These are phyloP conservation scores for Kluyveromyces nonfermentans DNA, from an alignment of 805 yeast species.

Conservation along the genomic window DNA sequence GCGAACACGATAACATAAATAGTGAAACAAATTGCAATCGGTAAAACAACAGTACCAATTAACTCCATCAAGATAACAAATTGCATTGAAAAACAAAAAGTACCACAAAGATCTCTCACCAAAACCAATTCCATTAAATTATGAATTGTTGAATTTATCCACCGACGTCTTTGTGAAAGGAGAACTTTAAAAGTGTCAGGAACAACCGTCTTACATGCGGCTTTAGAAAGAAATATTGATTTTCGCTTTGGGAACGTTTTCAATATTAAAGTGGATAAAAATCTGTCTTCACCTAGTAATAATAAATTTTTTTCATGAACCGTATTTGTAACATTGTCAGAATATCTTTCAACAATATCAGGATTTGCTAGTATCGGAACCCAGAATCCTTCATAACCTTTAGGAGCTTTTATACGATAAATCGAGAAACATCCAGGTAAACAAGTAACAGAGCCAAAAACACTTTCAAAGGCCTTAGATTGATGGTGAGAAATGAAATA, in stretches of 20 bases:
- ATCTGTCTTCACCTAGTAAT: constrained; percentile 86
- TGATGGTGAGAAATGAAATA: constrained; percentile 91
- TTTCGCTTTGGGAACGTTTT: constrained; percentile 83
- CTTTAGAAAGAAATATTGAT: constrained; percentile 79
- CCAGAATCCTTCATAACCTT: constrained; percentile 73
- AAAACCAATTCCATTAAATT: constrained; percentile 79
- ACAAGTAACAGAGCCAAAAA: constrained; percentile 90
- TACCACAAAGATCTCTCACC: constrained; percentile 85
- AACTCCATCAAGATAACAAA: constrained; percentile 78
- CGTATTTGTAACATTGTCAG: constrained; percentile 76
- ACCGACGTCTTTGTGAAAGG: constrained; percentile 88
- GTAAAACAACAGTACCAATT: constrained; percentile 79
- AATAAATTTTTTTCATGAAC: constrained; percentile 80
- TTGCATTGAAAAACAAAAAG: constrained; percentile 92
- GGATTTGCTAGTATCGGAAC: constrained; percentile 90
- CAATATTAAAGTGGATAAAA: constrained; percentile 74
- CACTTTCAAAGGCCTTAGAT: constrained; percentile 90
- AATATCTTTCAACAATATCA: constrained; percentile 84
- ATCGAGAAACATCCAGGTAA: constrained; percentile 92
- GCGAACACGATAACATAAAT: constrained; percentile 68
- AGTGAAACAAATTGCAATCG: constrained; percentile 80
- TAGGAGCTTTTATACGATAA: constrained; percentile 86
- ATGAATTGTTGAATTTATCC: constrained; percentile 94
- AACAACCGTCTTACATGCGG: constrained; percentile 87
- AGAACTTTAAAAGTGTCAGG: constrained; percentile 73